Evolutionary conservation across 2,329 filamentous ascomycete genomes (phyloP).

Genomic region (Beauveria pseudobassiana): DNA sequence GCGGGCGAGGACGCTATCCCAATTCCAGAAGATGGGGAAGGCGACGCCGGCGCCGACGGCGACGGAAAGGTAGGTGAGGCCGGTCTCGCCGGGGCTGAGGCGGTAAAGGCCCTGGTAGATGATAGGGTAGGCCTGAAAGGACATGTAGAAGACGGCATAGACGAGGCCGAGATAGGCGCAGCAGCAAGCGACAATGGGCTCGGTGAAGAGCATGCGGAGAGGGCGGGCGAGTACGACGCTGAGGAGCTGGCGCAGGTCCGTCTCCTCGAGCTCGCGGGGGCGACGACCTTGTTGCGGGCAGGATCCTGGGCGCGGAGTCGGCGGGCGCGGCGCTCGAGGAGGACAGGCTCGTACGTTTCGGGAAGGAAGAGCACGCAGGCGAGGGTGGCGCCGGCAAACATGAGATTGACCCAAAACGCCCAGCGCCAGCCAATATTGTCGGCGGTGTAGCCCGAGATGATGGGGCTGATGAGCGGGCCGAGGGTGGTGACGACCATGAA

Average conservation of each 20-base stretch:
- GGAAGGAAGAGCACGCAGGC: constrained; percentile 55
- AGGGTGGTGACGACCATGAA: constrained; percentile 61
- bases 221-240: constrained; percentile 65
- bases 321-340: constrained; percentile 49
- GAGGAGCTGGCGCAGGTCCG: constrained; percentile 49
- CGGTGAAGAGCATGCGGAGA: constrained; percentile 62
- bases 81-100: constrained; percentile 56
- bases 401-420: constrained; percentile 63
- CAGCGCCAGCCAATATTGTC: constrained; percentile 57
- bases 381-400: constrained; percentile 57
- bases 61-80: constrained; percentile 63
- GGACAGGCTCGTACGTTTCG: constrained; percentile 54
- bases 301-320: constrained; percentile 49
- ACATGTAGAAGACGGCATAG: constrained; percentile 63
- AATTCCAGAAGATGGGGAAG: constrained; percentile 54
- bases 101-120: constrained; percentile 59
- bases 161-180: constrained; percentile 65
- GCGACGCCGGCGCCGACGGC: constrained; percentile 54
- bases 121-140: constrained; percentile 66
- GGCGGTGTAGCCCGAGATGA: constrained; percentile 55
- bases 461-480: constrained; percentile 59
- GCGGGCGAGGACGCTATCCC: constrained; percentile 51
- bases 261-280: constrained; percentile 58
- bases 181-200: constrained; percentile 64
- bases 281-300: constrained; percentile 39